phyloP scores from a whole-genome alignment of 768 basidiomycete genomes.

The Leccinum sublutescens region DNA sequence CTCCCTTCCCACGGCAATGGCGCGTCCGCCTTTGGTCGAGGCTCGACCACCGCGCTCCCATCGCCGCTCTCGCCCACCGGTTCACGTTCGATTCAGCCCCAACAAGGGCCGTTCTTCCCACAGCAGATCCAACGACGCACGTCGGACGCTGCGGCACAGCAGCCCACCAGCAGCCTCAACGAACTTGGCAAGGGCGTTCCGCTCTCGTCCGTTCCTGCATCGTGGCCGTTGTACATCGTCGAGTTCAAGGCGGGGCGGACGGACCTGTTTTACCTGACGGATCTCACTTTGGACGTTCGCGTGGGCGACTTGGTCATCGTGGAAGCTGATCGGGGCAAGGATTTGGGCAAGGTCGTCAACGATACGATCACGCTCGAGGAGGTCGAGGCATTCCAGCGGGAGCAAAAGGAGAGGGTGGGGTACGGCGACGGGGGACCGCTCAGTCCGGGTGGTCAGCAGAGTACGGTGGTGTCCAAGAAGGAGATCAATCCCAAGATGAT shows the following conservation, averaged over 20 bases:
- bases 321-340: slow-evolving; percentile 93
- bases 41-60: slow-evolving; percentile 32
- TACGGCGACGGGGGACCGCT: slow-evolving; percentile 43
- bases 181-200: slow-evolving; percentile 90
- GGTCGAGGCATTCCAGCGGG: slow-evolving; percentile 86
- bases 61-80: slow-evolving; percentile 58
- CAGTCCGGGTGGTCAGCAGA: slow-evolving; percentile 42
- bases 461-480: slow-evolving; percentile 56
- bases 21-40: slow-evolving; percentile 37
- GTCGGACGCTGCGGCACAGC: slow-evolving; percentile 37
- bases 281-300: slow-evolving; percentile 60
- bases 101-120: slow-evolving; percentile 30
- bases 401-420: slow-evolving; percentile 61
- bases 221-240: slow-evolving; percentile 92
- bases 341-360: slow-evolving; percentile 89
- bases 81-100: slow-evolving; percentile 29
- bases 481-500: slow-evolving; percentile 98
- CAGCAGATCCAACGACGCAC: slow-evolving; percentile 38
- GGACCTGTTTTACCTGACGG: slow-evolving; percentile 89
- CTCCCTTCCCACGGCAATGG: slow-evolving; percentile 38
- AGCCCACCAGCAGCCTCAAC: slow-evolving; percentile 26
- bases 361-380: slow-evolving; percentile 87
- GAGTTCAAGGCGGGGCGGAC: slow-evolving; percentile 98
- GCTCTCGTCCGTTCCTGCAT: slow-evolving; percentile 74
- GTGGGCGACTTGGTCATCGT: slow-evolving; percentile 94